phyloP scores from a whole-genome alignment of 2,329 filamentous ascomycete genomes.

The Microdochium bolleyi region DNA sequence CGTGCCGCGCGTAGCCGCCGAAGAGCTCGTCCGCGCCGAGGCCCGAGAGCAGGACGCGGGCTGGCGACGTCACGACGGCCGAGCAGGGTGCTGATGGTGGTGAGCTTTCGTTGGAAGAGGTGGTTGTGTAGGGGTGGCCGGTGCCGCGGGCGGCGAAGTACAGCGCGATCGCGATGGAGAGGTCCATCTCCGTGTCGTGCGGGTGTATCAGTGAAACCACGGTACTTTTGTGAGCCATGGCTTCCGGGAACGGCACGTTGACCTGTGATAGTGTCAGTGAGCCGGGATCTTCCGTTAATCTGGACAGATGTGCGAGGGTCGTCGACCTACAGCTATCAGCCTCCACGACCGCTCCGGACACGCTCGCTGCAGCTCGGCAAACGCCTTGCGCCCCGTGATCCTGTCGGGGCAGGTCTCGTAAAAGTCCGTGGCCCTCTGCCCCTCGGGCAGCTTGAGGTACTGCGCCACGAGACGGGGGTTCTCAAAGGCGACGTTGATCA shows the following conservation, averaged over 20 bases:
- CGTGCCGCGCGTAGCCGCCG: slow-evolving; percentile 83
- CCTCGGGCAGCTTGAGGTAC: slow-evolving; percentile 26
- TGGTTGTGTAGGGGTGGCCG: slow-evolving; percentile 35
- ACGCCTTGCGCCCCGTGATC: slow-evolving; percentile 73
- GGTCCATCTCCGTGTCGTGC: slow-evolving; percentile 97
- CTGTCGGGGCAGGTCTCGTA: slow-evolving; percentile 89
- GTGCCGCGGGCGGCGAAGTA: slow-evolving; percentile 84
- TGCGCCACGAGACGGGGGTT: slow-evolving; percentile 69
- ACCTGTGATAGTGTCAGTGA: slow-evolving; percentile 34
- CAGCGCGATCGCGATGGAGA: slow-evolving; percentile 88
- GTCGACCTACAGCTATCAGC: slow-evolving; percentile 59
- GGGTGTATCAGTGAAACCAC: slow-evolving; percentile 78
- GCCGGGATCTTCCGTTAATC: neutral
- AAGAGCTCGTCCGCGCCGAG: slow-evolving; percentile 95
- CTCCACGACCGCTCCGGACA: slow-evolving; percentile 71
- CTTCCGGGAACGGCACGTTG: slow-evolving; percentile 75
- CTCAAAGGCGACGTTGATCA: slow-evolving; percentile 95
- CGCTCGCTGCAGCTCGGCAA: slow-evolving; percentile 60
- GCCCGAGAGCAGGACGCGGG: slow-evolving; percentile 82
- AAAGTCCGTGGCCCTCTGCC: slow-evolving; percentile 21
- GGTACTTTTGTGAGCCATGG: slow-evolving; percentile 55
- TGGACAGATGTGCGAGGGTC: neutral
- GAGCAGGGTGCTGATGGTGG: slow-evolving; percentile 5
- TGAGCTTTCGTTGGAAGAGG: slow-evolving; percentile 16
- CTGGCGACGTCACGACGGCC: slow-evolving; percentile 43